Conservation (phyloP, 2,329 filamentous ascomycete genomes). For the Penicillium sp. region DNA sequence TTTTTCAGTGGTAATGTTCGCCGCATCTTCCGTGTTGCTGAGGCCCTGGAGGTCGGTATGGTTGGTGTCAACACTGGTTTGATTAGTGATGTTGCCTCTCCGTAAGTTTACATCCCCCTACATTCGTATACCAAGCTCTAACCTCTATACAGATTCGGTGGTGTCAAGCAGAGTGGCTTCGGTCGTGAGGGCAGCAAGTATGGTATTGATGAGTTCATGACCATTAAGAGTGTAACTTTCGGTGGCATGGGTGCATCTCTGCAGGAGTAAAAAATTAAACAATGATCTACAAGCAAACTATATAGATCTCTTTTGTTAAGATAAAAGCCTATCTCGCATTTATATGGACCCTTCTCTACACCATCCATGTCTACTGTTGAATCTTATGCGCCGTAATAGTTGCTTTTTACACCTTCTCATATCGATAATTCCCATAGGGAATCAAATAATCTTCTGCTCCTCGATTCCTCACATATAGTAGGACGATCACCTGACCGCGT, state of each 20-base stretch:
- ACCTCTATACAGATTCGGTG: slow-evolving; percentile 60
- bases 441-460: no score
- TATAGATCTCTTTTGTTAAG: background rate
- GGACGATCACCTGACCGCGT: slow-evolving; percentile 1
- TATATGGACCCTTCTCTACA: no score
- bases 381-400: no score
- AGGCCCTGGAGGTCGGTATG: slow-evolving; percentile 54
- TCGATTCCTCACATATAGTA: background rate
- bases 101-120: slow-evolving; percentile 35
- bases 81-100: slow-evolving; percentile 54
- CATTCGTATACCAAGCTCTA: slow-evolving; percentile 6
- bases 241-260: slow-evolving; percentile 61
- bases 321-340: background rate
- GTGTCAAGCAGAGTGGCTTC: slow-evolving; percentile 79
- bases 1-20: slow-evolving; percentile 72
- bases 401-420: no score
- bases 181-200: slow-evolving; percentile 76
- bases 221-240: slow-evolving; percentile 67
- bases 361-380: background rate
- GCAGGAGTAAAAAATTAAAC: slow-evolving; percentile 39
- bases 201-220: slow-evolving; percentile 72
- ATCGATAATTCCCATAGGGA: no score
- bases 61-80: slow-evolving; percentile 69
- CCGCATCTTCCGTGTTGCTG: slow-evolving; percentile 59
- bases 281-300: background rate